A percentile compares a stretch with the other conserved stretches of the same genome.
Evolutionary conservation across 2,329 filamentous ascomycete genomes (phyloP).

Genomic region (Aspergillus ochraceoroseus): DNA sequence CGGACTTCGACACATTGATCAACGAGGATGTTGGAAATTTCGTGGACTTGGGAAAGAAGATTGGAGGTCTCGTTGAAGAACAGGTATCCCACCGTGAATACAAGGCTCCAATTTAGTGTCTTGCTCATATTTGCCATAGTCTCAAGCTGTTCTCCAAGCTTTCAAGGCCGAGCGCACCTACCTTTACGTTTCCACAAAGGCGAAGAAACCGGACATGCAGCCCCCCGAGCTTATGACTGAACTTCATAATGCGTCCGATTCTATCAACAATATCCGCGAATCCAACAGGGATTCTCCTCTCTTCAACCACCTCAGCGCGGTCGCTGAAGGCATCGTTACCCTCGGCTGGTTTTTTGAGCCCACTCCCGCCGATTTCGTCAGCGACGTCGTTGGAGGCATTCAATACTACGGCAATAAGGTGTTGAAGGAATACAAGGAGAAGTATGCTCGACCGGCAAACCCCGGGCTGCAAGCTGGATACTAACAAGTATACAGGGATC

Average conservation of each 20-base stretch:
- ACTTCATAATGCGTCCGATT: slow-evolving; percentile 74
- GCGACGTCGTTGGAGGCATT: slow-evolving; percentile 73
- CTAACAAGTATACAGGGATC: slow-evolving; percentile 55
- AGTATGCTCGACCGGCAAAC: slow-evolving; percentile 44
- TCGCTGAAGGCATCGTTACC: slow-evolving; percentile 83
- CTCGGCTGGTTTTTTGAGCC: slow-evolving; percentile 85
- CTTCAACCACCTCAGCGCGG: slow-evolving; percentile 77
- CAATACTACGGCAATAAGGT: slow-evolving; percentile 95
- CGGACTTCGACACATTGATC: slow-evolving; percentile 81
- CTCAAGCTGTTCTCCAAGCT: slow-evolving; percentile 55
- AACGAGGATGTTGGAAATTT: slow-evolving; percentile 69
- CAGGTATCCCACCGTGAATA: slow-evolving; percentile 53
- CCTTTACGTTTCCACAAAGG: slow-evolving; percentile 79
- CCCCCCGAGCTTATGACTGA: slow-evolving; percentile 74
- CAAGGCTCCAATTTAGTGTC: background rate
- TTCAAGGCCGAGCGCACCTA: slow-evolving; percentile 86
- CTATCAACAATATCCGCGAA: slow-evolving; percentile 75
- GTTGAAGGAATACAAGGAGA: slow-evolving; percentile 82
- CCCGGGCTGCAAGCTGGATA: background rate
- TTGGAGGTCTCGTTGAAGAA: slow-evolving; percentile 73
- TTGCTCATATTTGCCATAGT: slow-evolving; percentile 36
- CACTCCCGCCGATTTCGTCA: slow-evolving; percentile 80
- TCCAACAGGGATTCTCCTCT: slow-evolving; percentile 68
- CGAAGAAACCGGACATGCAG: slow-evolving; percentile 81
- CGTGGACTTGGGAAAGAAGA: slow-evolving; percentile 67